Conservation (phyloP, 225 moss, liverwort and hornwort species). For the Polytrichum commune region DNA sequence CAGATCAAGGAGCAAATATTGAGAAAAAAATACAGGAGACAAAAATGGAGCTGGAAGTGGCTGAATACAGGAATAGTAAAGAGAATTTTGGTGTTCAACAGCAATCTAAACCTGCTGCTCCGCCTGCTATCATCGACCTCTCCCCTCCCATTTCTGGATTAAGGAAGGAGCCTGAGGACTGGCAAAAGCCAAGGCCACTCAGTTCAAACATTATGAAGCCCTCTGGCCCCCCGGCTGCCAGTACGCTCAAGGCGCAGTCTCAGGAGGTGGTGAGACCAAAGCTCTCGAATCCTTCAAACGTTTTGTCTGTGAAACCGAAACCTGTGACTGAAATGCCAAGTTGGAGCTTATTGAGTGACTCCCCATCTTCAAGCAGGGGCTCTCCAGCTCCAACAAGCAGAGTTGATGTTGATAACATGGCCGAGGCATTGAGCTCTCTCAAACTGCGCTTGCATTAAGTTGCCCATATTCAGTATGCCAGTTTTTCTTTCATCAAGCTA, state of each 20-base stretch:
- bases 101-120: conserved; percentile 6
- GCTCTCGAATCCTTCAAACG: not conserved
- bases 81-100: conserved; percentile 34
- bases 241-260: conserved; percentile 6
- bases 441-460: conserved; percentile 34
- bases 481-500: no score
- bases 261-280: not conserved
- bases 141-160: conserved; percentile 9
- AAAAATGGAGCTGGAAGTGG: conserved; percentile 32
- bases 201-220: conserved; percentile 29
- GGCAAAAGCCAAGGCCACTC: conserved; percentile 42
- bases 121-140: conserved; percentile 26
- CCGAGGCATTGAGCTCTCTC: conserved; percentile 39
- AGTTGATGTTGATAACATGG: conserved; percentile 31
- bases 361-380: conserved; percentile 40
- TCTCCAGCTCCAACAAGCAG: conserved; percentile 35
- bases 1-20: conserved; percentile 63
- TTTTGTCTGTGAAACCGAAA: not conserved
- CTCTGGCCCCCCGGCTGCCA: conserved; percentile 5
- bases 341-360: conserved; percentile 59
- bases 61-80: conserved; percentile 51
- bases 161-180: not conserved
- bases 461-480: no score
- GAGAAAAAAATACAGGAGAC: conserved; percentile 66
- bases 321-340: conserved; percentile 28